phyloP scores from a whole-genome alignment of 176 grass and related monocot species.

The Phragmites australis region DNA sequence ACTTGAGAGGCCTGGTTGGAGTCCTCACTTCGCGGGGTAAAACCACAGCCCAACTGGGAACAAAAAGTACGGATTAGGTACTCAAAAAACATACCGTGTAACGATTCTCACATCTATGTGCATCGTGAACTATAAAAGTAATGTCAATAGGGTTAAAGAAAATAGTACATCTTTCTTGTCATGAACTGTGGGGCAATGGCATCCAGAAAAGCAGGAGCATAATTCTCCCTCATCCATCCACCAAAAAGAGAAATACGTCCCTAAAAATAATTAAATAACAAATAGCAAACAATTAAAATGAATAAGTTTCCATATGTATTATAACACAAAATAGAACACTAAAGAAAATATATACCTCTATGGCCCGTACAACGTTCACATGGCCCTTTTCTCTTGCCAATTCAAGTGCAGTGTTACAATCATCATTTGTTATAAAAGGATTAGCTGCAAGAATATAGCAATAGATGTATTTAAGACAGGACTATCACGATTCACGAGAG shows the following conservation, averaged over 20 bases:
- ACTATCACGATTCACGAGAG: not conserved
- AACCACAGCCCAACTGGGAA: constrained; percentile 82
- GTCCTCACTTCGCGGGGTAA: constrained; percentile 57
- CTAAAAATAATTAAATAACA: constrained; percentile 47
- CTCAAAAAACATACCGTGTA: not conserved
- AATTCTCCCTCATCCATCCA: constrained; percentile 91
- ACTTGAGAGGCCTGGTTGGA: constrained; percentile 58
- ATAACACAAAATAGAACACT: not conserved
- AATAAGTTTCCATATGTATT: not conserved
- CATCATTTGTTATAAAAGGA: constrained; percentile 84
- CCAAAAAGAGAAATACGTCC: constrained; percentile 70
- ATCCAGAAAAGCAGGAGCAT: constrained; percentile 89
- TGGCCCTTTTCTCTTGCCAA: constrained; percentile 94
- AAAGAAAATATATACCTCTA: constrained; percentile 66
- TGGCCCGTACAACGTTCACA: constrained; percentile 77
- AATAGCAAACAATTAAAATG: not conserved
- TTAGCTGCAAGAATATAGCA: constrained; percentile 58
- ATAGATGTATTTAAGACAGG: not conserved
- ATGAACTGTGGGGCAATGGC: constrained; percentile 73
- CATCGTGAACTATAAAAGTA: not conserved
- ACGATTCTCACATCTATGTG: not conserved
- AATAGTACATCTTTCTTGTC: constrained; percentile 77
- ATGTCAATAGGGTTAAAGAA: not conserved
- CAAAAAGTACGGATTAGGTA: constrained; percentile 12
- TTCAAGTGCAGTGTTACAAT: constrained; percentile 92